Conservation (phyloP, 805 yeast genomes). For the Metschnikowia hibisci region DNA sequence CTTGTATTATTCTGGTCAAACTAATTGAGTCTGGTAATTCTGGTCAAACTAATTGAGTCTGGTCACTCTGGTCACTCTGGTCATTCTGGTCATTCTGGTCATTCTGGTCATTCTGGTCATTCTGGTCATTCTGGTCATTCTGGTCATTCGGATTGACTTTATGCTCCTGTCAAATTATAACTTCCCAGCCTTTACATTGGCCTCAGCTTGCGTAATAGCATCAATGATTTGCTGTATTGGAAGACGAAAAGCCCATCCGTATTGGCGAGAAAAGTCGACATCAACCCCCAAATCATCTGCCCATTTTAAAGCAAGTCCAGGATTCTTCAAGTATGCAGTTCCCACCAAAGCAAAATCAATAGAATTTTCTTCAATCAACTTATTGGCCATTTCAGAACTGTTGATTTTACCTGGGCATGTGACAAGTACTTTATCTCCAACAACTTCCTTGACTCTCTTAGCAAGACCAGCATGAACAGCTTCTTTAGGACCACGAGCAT, state of each 20-base stretch:
- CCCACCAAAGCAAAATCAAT: conserved; percentile 50
- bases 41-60: too few relatives aligned
- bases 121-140: too few relatives aligned
- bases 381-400: conserved; percentile 6
- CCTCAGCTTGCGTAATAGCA: conserved; percentile 2
- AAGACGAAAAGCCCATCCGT: conserved; percentile 1
- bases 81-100: too few relatives aligned
- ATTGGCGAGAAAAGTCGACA: conserved; percentile 20
- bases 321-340: conserved; percentile 43
- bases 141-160: too few relatives aligned
- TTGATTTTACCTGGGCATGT: conserved; percentile 49
- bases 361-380: conserved; percentile 36
- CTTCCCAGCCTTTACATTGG: not conserved
- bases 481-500: conserved; percentile 1
- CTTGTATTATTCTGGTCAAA: too few relatives aligned
- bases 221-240: conserved; percentile 1
- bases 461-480: conserved; percentile 24
- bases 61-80: too few relatives aligned
- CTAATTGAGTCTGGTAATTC: too few relatives aligned
- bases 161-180: too few relatives aligned
- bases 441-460: conserved; percentile 37
- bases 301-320: conserved; percentile 46
- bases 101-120: too few relatives aligned
- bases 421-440: conserved; percentile 41
- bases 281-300: conserved; percentile 48